Base-by-base conservation (phyloP, 306 rosid genomes). In the Prunus armeniaca region DNA sequence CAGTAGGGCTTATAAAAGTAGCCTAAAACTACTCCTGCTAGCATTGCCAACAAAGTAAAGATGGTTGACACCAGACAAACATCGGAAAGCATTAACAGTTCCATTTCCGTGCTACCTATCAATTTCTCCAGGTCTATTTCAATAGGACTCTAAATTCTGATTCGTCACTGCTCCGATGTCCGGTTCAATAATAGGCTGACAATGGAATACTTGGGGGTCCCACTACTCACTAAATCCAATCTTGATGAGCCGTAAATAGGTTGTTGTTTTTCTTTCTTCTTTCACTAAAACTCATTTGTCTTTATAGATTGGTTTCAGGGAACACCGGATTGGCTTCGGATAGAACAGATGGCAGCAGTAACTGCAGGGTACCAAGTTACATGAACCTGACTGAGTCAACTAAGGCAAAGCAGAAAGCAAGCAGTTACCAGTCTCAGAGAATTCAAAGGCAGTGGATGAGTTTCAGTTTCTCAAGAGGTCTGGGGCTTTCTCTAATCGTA, bases 371-470 rank as follows among this genome's bases (percentile, higher is more conserved):
- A 38, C 99, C 99, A 0, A 92, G 72, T 84, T 96, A 91, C 86
- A 96, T 96, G 98, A 89, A 79, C 88, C 82, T 88, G 52, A 96
- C 99, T 2, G 85, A 96, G 81, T 91, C 98, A 57, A 96, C 89
- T 2, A 96, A 89, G 82, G 90, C 91, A 9, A 96, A 96, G 88
- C 89, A 68, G 50, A 95, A 83, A 69, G 25, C 79, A 6, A 32
- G 46, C n/a, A 74, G 75, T 78, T 82, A 76, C 57, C 68, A 64
- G 51, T 79, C 87, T 69, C 84, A 86, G 22, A 81, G 98, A 83
- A 79, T 84, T 75, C 91, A 89, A 63, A 92, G 97, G 89, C 99
- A 96, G 22, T 89, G 99, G 99, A 96, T 52, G 98, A 92, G 83
- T 91, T 87, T 76, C 96, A 96, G 62, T 92, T 92, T 77, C 76